Evolutionary conservation across 2,329 filamentous ascomycete genomes (phyloP).

Genomic region (Coniochaeta sp.): DNA sequence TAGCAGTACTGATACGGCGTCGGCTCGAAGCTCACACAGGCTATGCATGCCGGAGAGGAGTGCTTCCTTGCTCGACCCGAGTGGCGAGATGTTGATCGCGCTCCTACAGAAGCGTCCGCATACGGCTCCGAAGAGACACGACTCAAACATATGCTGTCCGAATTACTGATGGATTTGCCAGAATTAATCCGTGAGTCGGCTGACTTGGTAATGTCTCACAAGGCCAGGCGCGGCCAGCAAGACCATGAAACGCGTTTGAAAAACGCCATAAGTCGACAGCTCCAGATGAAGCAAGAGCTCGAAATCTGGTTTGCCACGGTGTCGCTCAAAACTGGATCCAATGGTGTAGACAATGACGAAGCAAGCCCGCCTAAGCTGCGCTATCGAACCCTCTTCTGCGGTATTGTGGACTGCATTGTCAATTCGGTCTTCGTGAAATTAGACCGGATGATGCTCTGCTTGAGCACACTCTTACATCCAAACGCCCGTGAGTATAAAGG

Average conservation of each 20-base stretch:
- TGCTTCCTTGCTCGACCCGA: slow-evolving; percentile 2
- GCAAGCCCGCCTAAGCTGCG: not conserved
- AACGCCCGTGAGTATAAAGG: not conserved
- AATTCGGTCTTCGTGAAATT: slow-evolving; percentile 1
- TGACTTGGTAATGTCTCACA: not conserved
- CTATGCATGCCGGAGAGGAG: not conserved
- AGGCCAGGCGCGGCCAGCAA: not conserved
- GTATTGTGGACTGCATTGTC: slow-evolving; percentile 1
- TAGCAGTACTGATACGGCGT: not conserved
- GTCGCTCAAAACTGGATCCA: not conserved
- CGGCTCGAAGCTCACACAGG: not conserved
- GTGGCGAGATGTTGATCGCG: not conserved
- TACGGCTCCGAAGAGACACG: not conserved
- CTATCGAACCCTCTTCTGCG: not conserved
- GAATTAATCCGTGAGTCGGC: not conserved
- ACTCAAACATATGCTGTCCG: not conserved
- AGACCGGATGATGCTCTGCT: not conserved
- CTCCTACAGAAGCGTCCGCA: not conserved
- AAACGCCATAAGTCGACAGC: not conserved
- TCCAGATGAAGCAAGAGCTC: not conserved
- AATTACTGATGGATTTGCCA: not conserved
- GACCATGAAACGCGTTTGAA: not conserved
- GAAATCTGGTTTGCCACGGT: not conserved
- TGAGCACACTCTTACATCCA: not conserved
- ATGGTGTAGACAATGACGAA: not conserved